A percentile compares a stretch with the other conserved stretches of the same genome.
phyloP scores from a whole-genome alignment of 345 rosid species.

The Corchorus capsularis region DNA sequence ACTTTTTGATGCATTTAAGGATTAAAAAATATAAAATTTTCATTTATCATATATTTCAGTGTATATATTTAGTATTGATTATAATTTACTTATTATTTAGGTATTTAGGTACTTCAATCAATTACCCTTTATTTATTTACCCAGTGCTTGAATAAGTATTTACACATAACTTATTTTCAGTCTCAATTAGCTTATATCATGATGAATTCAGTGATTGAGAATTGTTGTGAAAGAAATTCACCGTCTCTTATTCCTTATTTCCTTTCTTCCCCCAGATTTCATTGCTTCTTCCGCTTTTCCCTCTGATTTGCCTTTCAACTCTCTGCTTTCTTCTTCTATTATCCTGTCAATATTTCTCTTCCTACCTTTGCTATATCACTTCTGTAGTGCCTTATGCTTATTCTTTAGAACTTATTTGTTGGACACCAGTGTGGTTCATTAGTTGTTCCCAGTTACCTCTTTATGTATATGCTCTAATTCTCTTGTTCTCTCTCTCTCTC shows the following conservation, averaged over 20 bases:
- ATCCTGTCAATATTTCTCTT: constrained; percentile 2
- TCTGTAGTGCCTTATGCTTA: neutral
- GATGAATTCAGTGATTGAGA: neutral
- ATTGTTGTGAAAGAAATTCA: constrained; percentile 1
- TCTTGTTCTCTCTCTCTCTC: neutral
- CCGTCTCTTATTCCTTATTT: constrained; percentile 2
- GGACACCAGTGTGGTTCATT: neutral
- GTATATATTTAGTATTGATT: neutral
- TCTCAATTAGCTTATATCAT: neutral
- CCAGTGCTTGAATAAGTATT: neutral
- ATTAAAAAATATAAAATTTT: neutral
- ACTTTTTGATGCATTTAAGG: constrained; percentile 11
- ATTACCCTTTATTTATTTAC: neutral
- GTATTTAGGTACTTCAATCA: neutral
- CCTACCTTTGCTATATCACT: neutral
- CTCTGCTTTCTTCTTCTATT: constrained; percentile 6
- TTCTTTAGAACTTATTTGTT: neutral
- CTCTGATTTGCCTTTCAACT: neutral
- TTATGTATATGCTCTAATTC: neutral
- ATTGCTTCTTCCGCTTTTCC: neutral
- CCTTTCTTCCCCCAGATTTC: neutral
- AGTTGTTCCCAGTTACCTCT: constrained; percentile 6
- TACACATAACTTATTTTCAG: neutral
- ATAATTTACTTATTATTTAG: neutral
- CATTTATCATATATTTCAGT: neutral